These are phyloP conservation scores for Phytophthora aleatoria DNA, from an alignment of 352 stramenopile species.

Conservation along the genomic window DNA sequence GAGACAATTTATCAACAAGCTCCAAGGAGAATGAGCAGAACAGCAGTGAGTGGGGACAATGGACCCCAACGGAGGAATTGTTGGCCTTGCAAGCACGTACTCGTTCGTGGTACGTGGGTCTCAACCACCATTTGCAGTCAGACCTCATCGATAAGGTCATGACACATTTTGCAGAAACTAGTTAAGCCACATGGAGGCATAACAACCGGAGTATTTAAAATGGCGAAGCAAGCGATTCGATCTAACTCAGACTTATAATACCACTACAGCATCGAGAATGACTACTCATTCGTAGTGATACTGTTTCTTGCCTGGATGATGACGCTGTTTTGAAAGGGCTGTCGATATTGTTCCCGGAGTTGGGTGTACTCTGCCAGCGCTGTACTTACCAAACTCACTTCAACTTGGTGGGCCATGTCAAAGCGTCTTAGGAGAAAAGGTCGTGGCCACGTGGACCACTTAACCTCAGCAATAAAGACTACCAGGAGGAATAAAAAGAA, in stretches of 20 bases:
- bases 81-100: constrained; percentile 37
- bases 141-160: constrained; percentile 45
- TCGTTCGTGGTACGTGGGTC: constrained; percentile 43
- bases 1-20: constrained; percentile 2
- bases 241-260: too few relatives aligned
- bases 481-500: not conserved
- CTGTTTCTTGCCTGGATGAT: too few relatives aligned
- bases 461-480: not conserved
- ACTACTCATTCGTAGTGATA: too few relatives aligned
- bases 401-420: too few relatives aligned
- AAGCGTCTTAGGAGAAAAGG: not conserved
- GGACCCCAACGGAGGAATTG: constrained; percentile 41
- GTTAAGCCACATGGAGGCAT: constrained; percentile 1
- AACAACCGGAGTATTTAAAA: constrained; percentile 7
- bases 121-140: constrained; percentile 54
- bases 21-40: not conserved
- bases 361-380: too few relatives aligned
- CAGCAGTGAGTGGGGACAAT: constrained; percentile 21
- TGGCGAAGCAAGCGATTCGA: not conserved
- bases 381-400: too few relatives aligned
- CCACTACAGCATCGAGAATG: too few relatives aligned
- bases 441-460: not conserved
- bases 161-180: constrained; percentile 34
- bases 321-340: too few relatives aligned
- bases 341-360: too few relatives aligned